Base-by-base conservation (phyloP, 805 yeast species). In the Dipodascus geniculatus region DNA sequence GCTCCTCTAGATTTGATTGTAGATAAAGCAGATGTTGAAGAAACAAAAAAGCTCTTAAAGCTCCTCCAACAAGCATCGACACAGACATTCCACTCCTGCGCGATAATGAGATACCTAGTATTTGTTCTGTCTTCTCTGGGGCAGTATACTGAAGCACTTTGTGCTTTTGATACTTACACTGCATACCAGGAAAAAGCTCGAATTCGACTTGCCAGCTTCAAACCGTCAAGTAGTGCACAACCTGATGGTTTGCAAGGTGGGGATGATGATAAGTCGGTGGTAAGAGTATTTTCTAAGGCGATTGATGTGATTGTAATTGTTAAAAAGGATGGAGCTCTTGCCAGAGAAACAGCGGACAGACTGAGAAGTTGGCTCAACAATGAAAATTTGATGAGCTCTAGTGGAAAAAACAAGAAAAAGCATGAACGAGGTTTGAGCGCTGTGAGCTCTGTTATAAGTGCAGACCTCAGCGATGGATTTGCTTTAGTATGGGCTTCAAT, bases 61-160 rank as follows among this genome's bases (percentile, higher is more conserved):
- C 42, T 55, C 0, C 54, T 64, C 22, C 47, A 53, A 42, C 49
- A 56, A 20, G 62, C 62, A 9, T 56, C 59, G 23, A 53, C 54
- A 28, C 49, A 59, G 35, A 65, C 71, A 2, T 68, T 68, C 56
- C 68, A 69, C 55, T 69, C 72, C 3, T 59, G 64, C 3, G 53
- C 54, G n/a, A 57, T 68, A 22, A 60, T 68, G 65, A 63, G 72
- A 3, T 57, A 63, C 48, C 58, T 58, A 42, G 53, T 63, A 17
- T 61, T 60, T 53, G 55, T 66, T 8, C 56, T 68, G 4, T 48
- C 58, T 2, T 58, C 61, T 4, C 55, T 62, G n/a, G 63, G 63
- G 20, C 55, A 59, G n/a, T 56, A 56, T 22, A 55, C 48, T 2
- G 72, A 69, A 56, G 71, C 69, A 0, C 42, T 57, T 3, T 66